These are phyloP conservation scores for Rusavskia elegans DNA, from an alignment of 495 filamentous ascomycete genomes.

Conservation along the genomic window DNA sequence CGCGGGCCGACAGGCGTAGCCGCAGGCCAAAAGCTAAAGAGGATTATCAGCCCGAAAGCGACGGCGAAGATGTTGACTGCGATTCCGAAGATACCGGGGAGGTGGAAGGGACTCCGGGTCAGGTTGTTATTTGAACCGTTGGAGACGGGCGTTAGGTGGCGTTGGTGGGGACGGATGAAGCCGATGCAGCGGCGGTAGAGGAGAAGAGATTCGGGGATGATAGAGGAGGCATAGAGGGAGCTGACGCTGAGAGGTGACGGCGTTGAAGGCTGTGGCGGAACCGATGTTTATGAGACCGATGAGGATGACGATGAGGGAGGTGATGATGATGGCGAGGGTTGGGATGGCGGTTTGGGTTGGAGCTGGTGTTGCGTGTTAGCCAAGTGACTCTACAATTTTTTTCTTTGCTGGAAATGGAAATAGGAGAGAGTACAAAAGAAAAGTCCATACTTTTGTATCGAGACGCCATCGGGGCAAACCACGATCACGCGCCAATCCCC, in stretches of 20 bases:
- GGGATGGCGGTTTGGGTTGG: conserved; percentile 22
- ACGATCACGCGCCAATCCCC: conserved; percentile 38
- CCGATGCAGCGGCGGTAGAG: conserved; percentile 29
- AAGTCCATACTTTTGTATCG: conserved; percentile 23
- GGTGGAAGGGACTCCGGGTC: conserved; percentile 32
- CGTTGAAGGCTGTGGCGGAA: conserved; percentile 30
- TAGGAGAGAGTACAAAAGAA: background rate
- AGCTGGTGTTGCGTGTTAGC: conserved; percentile 7
- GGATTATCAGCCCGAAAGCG: conserved; percentile 21
- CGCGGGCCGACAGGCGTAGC: conserved; percentile 15
- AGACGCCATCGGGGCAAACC: conserved; percentile 30
- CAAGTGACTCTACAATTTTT: no score
- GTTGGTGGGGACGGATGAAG: conserved; percentile 13
- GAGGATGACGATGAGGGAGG: conserved; percentile 19
- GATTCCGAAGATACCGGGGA: conserved; percentile 28
- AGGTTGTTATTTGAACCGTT: conserved; percentile 14
- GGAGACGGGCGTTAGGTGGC: conserved; percentile 4
- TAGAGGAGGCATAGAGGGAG: conserved; percentile 28
- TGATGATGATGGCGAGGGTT: conserved; percentile 23
- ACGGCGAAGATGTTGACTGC: conserved; percentile 26
- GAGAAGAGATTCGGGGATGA: conserved; percentile 26
- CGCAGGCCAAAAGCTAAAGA: conserved; percentile 33
- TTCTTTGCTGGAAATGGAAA: no score
- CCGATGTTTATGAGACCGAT: conserved; percentile 32
- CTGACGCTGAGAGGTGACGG: conserved; percentile 26